Conservation (phyloP, 2,329 filamentous ascomycete genomes). For the Fusarium sp. region DNA sequence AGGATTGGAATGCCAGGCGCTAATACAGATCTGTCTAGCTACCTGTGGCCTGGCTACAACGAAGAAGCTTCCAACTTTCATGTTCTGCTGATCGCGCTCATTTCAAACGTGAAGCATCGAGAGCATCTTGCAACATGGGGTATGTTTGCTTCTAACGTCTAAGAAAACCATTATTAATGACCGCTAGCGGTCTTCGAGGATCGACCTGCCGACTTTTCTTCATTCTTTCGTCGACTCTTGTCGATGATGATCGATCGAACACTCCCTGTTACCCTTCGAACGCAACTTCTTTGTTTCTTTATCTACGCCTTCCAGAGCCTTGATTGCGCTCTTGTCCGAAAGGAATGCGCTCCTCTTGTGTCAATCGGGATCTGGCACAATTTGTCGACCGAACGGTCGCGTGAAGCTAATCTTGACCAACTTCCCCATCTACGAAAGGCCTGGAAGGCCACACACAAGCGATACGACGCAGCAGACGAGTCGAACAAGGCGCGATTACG, state of each 20-base stretch:
- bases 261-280: slow-evolving; percentile 73
- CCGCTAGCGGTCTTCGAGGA: slow-evolving; percentile 76
- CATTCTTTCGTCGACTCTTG: slow-evolving; percentile 87
- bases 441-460: slow-evolving; percentile 87
- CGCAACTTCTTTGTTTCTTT: slow-evolving; percentile 88
- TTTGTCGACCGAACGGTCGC: slow-evolving; percentile 78
- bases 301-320: slow-evolving; percentile 94
- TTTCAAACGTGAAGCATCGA: slow-evolving; percentile 87
- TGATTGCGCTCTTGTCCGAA: slow-evolving; percentile 87
- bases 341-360: slow-evolving; percentile 95
- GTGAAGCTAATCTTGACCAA: slow-evolving; percentile 79
- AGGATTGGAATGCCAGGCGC: slow-evolving; percentile 30
- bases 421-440: slow-evolving; percentile 83
- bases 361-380: slow-evolving; percentile 98
- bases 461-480: slow-evolving; percentile 89
- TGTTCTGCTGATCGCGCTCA: slow-evolving; percentile 84
- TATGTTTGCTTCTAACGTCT: slow-evolving; percentile 52
- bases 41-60: slow-evolving; percentile 92
- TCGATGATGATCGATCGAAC: slow-evolving; percentile 84
- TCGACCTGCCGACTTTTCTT: slow-evolving; percentile 84
- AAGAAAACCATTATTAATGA: slow-evolving; percentile 29
- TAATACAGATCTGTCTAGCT: slow-evolving; percentile 62
- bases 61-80: slow-evolving; percentile 93
- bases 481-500: slow-evolving; percentile 79
- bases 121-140: slow-evolving; percentile 91